Evolutionary conservation across 2,329 filamentous ascomycete genomes (phyloP), one percentile per base, ranked within the genome.

Genomic region (Cyclaneusma minus): DNA sequence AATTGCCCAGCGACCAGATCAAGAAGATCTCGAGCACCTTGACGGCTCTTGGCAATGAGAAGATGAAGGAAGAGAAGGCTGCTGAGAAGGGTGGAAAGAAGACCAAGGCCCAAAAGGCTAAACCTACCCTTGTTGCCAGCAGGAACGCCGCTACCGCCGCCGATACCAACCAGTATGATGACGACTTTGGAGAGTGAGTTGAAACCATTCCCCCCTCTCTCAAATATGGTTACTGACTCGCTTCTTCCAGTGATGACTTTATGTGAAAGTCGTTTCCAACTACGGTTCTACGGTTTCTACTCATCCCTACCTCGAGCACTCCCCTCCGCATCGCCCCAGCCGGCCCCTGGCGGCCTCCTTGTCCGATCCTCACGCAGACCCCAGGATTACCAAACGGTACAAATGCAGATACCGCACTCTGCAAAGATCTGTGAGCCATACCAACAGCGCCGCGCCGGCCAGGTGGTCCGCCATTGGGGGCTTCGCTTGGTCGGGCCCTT

Each of bases 51-150:
- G 69, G 82, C 49, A 98, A 98, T 51, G 89, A 95, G 68, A 94
- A 92, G 67, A 77, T 95, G 77, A 91, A 84, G 62, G 85, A 94
- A 54, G 89, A 98, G 67, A 94, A 95, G 67, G 74, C 77, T 4
- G 71, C 81, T 3, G 83, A 93, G 38, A 94, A 93, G 64, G 75
- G 81, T 29, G 81, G 77, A 45, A 98, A 95, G 79, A 98, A 95
- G 72, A 73, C 64, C 42, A 95, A 95, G 68, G 85, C 85, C 4
- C 79, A 82, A 35, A 95, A 95, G 72, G 92, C 79, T 20, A 98
- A 98, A 72, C 71, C 80, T 11, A 76, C 71, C 5, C 61, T 95
- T 25, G 78, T 80, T 29, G 72, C 79, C 32, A 58, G 47, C 56
- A 63, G 56, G 50, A 64, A 55, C 51, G 43, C 49, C 42, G 54